Base-by-base conservation (phyloP, 768 basidiomycete species). In the Pulveroboletus sp. region DNA sequence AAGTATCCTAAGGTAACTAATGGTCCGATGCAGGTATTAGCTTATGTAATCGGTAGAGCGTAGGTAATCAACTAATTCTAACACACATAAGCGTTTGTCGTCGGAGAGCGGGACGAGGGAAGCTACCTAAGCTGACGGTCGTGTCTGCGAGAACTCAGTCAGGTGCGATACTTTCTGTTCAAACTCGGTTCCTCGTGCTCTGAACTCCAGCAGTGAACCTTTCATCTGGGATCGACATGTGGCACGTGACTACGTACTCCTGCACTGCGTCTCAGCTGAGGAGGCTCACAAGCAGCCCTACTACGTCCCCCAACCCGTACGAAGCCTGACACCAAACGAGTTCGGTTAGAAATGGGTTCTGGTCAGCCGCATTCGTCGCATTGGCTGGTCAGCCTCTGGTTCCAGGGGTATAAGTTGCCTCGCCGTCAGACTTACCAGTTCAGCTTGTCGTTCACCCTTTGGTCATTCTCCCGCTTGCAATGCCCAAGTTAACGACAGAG, bases 231-330 rank as follows among this genome's bases (percentile, higher is more conserved):
- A 55, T 55, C 54, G 54, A 33, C 54, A 38, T 18, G 1, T 7
- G 12, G 5, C 54, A 57, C 54, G 54, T 55, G 54, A 53, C 15
- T 37, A 30, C 15, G 27, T 26, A 28, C 27, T 28, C 27, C 27
- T 28, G 21, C 27, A 28, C 27, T 5, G 8, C 27, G 21, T 21
- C 21, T 21, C 21, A 3, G 21, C 21, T 21, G 21, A 28, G 27
- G 6, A 28, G 27, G 8, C n/a, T n/a, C n/a, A 35, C 33, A 6
- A 15, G 11, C 8, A 15, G 15, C 14, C 15, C 15, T 6, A 15
- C 33, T 15, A 14, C 12, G 33, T 35, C 33, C 7, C 33, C 11
- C 33, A 35, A 15, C 33, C 12, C 10, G n/a, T 24, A 28, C 32
- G 27, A 30, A 26, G 38, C 32, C 31, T 4, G 28, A 50, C 3